Evolutionary conservation across 176 grass and related monocot genomes (phyloP).

Genomic region (Chloris gayana): DNA sequence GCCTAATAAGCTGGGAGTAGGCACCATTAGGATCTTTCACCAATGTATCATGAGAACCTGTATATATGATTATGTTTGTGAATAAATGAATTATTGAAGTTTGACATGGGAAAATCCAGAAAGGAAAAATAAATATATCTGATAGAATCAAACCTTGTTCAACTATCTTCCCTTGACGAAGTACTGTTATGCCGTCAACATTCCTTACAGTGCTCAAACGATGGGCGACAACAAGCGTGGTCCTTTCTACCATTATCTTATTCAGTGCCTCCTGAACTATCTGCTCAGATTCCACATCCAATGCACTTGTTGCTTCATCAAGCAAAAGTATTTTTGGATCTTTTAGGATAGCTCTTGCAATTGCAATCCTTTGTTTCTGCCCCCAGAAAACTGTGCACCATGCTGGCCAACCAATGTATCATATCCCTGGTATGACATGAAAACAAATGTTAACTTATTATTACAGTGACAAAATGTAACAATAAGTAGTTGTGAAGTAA

Average conservation of each 20-base stretch:
- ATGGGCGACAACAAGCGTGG: conserved; percentile 78
- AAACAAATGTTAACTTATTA: conserved; percentile 12
- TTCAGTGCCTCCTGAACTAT: conserved; percentile 86
- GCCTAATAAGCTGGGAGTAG: conserved; percentile 69
- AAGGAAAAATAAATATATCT: conserved; percentile 9
- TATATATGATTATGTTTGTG: conserved; percentile 15
- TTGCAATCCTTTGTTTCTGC: conserved; percentile 90
- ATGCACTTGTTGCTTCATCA: conserved; percentile 92
- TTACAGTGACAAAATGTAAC: neutral
- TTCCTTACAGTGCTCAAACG: conserved; percentile 82
- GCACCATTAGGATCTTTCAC: conserved; percentile 71
- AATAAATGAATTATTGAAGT: neutral
- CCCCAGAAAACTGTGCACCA: conserved; percentile 87
- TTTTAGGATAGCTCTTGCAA: conserved; percentile 90
- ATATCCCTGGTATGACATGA: conserved; percentile 55
- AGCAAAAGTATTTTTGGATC: conserved; percentile 81
- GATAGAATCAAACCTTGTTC: conserved; percentile 67
- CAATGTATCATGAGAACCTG: conserved; percentile 74
- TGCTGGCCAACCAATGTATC: conserved; percentile 86
- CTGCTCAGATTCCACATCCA: conserved; percentile 84
- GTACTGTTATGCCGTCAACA: conserved; percentile 72
- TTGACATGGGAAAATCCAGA: neutral
- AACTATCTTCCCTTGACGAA: conserved; percentile 72
- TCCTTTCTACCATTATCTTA: conserved; percentile 70
- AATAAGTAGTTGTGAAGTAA: neutral